Evolutionary conservation across 2,329 filamentous ascomycete genomes (phyloP).

Genomic region (Penicillium sp.): DNA sequence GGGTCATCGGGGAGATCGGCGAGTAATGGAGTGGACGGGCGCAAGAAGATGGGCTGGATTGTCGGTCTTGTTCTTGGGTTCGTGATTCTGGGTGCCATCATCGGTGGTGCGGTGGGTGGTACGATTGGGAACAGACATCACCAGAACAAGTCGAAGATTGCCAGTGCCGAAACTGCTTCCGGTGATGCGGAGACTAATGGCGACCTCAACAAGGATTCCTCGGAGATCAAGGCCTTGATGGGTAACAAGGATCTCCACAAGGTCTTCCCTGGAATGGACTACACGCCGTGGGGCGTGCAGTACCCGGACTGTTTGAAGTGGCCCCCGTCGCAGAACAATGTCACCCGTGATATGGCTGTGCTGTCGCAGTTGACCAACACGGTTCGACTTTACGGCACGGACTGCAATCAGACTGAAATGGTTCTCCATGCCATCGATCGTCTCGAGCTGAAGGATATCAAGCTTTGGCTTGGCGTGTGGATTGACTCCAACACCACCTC

Average conservation of each 20-base stretch:
- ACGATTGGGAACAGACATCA: conserved; percentile 51
- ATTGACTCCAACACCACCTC: conserved; percentile 75
- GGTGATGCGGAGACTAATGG: conserved; percentile 57
- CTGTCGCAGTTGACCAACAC: conserved; percentile 82
- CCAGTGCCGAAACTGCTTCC: conserved; percentile 45
- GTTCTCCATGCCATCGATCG: conserved; percentile 70
- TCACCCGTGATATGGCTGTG: conserved; percentile 83
- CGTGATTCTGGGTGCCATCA: conserved; percentile 60
- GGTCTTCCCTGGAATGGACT: conserved; percentile 91
- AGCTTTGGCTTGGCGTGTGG: conserved; percentile 93
- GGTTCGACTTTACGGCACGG: conserved; percentile 82
- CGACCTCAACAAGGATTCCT: conserved; percentile 64
- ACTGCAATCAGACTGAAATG: conserved; percentile 97
- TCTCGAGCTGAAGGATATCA: conserved; percentile 64
- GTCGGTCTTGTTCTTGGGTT: conserved; percentile 59
- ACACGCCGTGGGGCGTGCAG: conserved; percentile 83
- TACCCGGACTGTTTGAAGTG: conserved; percentile 71
- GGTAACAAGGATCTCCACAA: conserved; percentile 76
- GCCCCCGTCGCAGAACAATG: conserved; percentile 83
- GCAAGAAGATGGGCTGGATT: conserved; percentile 61
- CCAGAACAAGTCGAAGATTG: conserved; percentile 25
- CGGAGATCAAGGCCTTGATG: conserved; percentile 71
- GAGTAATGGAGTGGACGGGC: conserved; percentile 52
- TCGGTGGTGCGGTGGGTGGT: conserved; percentile 65
- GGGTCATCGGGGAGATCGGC: conserved; percentile 60